Evolutionary conservation across 2,329 filamentous ascomycete genomes (phyloP), one percentile per base, ranked within the genome.

Genomic region (Colletotrichum sp.): DNA sequence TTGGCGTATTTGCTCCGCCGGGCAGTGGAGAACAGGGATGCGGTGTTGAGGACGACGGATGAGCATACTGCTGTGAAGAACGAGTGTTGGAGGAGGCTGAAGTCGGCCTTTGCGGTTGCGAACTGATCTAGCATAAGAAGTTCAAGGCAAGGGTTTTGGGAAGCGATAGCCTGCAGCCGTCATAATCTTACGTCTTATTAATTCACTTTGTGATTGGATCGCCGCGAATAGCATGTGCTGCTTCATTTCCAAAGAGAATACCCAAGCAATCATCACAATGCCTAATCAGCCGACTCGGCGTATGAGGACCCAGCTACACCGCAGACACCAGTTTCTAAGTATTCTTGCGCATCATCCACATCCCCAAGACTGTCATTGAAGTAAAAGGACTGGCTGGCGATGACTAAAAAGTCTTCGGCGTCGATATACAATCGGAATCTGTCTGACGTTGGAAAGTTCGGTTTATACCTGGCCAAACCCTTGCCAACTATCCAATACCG

Each of bases 21-120:
- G 34, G 85, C 84, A 6, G 79, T 84, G 5, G 85, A 86, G 81
- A 86, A 86, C 71, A 78, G 82, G 12, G 85, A 80, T 10, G 81
- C 81, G 5, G 80, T 81, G 12, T 79, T 80, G 3, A 77, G 83
- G 55, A 84, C 83, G 14, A 34, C 75, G 28, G 80, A 83, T 59
- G 83, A 84, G 75, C 83, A 83, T 8, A 14, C 57, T 5, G 82
- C 82, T 1, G 67, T 83, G 21, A 83, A 82, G 78, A 66, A 65
- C 13, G 82, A 83, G 77, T 79, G 78, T 7, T 75, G 79, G 77
- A 81, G 81, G 74, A 75, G 82, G 24, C 85, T 89, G 48, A 73
- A 9, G 28, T 68, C 68, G 10, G 28, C 26, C 9, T 68, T 74
- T n/a, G 28, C 60, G 3, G 10, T 71, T 18, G 30, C 16, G 21